These are phyloP conservation scores for Mycosphaerella sp. DNA, from an alignment of 2,329 filamentous ascomycete genomes.

Conservation along the genomic window DNA sequence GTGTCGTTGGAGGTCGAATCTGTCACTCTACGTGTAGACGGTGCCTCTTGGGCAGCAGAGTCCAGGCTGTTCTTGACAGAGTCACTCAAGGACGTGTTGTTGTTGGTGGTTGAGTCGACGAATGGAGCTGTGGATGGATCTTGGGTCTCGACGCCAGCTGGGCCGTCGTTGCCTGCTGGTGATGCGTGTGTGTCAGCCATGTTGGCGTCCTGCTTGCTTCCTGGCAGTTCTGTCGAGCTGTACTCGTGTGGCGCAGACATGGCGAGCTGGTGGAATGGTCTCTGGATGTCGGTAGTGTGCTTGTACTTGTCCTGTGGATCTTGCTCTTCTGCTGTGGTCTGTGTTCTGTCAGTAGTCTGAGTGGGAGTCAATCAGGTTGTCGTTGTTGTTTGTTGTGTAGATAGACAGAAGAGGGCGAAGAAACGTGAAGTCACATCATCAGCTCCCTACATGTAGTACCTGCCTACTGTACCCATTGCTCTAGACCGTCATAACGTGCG, in stretches of 20 bases:
- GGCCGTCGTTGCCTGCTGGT: conserved; percentile 4
- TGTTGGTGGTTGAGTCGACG: background rate
- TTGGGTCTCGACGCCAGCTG: conserved; percentile 1
- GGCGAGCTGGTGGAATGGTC: background rate
- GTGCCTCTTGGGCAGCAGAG: conserved; percentile 2
- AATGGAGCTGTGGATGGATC: background rate
- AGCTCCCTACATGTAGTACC: too few relatives aligned
- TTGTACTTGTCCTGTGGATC: background rate
- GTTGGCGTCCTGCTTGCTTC: conserved; percentile 9
- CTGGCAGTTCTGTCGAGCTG: conserved; percentile 1
- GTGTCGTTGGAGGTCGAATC: background rate
- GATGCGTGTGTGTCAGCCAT: conserved; percentile 3
- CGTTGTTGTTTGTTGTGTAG: too few relatives aligned
- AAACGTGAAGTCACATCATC: too few relatives aligned
- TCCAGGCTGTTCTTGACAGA: conserved; percentile 13
- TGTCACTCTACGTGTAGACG: conserved; percentile 5
- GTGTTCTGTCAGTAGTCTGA: too few relatives aligned
- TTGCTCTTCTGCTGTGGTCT: background rate
- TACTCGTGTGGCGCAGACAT: conserved; percentile 1
- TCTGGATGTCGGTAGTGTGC: background rate
- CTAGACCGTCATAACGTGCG: too few relatives aligned
- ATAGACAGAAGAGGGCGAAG: too few relatives aligned
- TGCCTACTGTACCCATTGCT: too few relatives aligned
- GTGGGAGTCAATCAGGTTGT: too few relatives aligned
- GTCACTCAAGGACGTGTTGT: background rate